Evolutionary conservation across 805 yeast species (phyloP).

Genomic region (Candida piceae): DNA sequence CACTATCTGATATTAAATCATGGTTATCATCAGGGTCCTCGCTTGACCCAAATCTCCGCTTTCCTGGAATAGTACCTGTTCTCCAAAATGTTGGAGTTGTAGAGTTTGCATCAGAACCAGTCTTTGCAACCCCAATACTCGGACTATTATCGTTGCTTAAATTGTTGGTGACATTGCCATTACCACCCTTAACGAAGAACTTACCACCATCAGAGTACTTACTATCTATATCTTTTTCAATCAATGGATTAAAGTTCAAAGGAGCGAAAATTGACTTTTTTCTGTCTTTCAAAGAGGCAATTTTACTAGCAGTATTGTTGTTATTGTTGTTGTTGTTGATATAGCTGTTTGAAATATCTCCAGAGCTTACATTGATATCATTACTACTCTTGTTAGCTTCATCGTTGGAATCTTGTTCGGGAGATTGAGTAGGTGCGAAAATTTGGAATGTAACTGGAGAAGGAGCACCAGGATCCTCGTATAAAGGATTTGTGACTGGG

Average conservation of each 20-base stretch:
- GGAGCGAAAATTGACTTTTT: constrained; percentile 74
- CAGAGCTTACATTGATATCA: too few species aligned
- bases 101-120: constrained; percentile 6
- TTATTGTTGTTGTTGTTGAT: too few species aligned
- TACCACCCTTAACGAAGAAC: constrained; percentile 50
- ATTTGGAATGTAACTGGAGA: constrained; percentile 55
- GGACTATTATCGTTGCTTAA: constrained; percentile 1
- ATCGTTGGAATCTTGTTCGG: constrained; percentile 7
- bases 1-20: constrained; percentile 29
- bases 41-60: constrained; percentile 2
- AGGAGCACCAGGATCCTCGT: constrained; percentile 83
- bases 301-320: constrained; percentile 7
- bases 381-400: too few species aligned
- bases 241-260: constrained; percentile 72
- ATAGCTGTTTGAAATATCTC: too few species aligned
- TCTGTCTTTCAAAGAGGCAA: constrained; percentile 33
- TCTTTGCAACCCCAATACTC: constrained; percentile 1
- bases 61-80: constrained; percentile 1
- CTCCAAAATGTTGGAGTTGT: constrained; percentile 23
- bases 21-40: constrained; percentile 8
- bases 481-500: constrained; percentile 49
- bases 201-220: constrained; percentile 90
- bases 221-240: constrained; percentile 70
- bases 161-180: neutral
- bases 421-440: constrained; percentile 30